Conservation (phyloP, 2,329 filamentous ascomycete genomes). For the Colletotrichum godetiae region DNA sequence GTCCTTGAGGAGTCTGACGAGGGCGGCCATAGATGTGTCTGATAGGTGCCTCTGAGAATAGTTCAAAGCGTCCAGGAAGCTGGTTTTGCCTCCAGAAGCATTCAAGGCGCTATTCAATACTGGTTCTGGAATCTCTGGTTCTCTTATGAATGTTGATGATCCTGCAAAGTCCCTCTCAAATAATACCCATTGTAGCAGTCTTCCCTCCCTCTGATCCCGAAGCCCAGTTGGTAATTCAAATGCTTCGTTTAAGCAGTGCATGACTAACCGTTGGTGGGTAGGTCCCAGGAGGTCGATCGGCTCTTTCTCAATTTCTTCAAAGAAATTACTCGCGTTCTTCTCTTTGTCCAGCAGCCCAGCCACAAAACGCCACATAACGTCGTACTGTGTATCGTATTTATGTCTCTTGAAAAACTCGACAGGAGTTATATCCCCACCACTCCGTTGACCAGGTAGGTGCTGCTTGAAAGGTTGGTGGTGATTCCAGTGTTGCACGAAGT, state of each 20-base stretch:
- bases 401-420: background rate
- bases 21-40: background rate
- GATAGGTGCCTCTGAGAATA: background rate
- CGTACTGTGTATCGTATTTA: constrained; percentile 10
- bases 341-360: background rate
- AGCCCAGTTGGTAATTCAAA: background rate
- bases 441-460: background rate
- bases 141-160: constrained; percentile 21
- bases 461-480: background rate
- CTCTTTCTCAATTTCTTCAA: constrained; percentile 42
- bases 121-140: constrained; percentile 36
- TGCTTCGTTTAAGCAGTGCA: constrained; percentile 51
- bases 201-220: constrained; percentile 32
- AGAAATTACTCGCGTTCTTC: background rate
- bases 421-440: background rate
- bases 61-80: background rate
- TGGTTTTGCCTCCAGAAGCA: background rate
- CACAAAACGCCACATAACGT: constrained; percentile 15
- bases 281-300: constrained; percentile 50
- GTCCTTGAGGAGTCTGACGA: background rate
- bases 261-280: constrained; percentile 50
- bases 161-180: constrained; percentile 38
- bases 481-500: constrained; percentile 16
- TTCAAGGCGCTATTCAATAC: constrained; percentile 27
- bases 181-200: constrained; percentile 37